A percentile compares a stretch with the other conserved stretches of the same genome.
Evolutionary conservation across 2,329 filamentous ascomycete genomes (phyloP).

Genomic region (Cercospora sp.): DNA sequence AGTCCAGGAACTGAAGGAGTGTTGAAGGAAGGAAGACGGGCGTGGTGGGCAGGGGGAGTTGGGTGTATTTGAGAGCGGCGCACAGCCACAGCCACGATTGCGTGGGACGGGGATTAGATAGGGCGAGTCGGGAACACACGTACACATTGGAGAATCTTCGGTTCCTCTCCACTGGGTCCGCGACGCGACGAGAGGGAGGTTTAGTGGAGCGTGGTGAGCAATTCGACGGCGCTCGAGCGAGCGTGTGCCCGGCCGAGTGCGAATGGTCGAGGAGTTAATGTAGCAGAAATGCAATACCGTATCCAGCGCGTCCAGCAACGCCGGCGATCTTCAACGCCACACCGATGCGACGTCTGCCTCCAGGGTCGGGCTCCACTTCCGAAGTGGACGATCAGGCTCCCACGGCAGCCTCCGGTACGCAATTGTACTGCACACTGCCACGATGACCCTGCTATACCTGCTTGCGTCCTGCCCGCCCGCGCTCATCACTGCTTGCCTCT

Average conservation of each 20-base stretch:
- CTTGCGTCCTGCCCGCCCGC: not conserved
- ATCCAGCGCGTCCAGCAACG: not conserved
- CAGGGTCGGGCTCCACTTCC: not conserved
- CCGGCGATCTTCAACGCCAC: not conserved
- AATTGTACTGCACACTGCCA: not conserved
- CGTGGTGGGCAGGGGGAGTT: not conserved
- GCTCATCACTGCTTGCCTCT: not conserved
- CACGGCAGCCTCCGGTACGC: not conserved
- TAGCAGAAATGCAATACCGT: not conserved
- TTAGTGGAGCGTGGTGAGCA: not conserved
- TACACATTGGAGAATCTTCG: slow-evolving; percentile 6
- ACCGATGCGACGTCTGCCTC: not conserved
- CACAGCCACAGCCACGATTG: not conserved
- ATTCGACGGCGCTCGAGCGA: not conserved
- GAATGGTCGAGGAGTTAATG: not conserved
- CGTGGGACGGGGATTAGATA: not conserved
- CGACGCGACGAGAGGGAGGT: not conserved
- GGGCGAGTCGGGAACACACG: not conserved
- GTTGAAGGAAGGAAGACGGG: slow-evolving; percentile 9
- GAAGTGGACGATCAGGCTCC: not conserved
- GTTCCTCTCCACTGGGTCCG: not conserved
- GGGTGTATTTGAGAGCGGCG: not conserved
- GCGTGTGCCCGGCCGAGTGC: not conserved
- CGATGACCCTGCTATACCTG: not conserved
- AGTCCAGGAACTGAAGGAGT: slow-evolving; percentile 18